These are phyloP conservation scores for Calophaca sinica DNA, from an alignment of 306 rosid species.

Conservation along the genomic window DNA sequence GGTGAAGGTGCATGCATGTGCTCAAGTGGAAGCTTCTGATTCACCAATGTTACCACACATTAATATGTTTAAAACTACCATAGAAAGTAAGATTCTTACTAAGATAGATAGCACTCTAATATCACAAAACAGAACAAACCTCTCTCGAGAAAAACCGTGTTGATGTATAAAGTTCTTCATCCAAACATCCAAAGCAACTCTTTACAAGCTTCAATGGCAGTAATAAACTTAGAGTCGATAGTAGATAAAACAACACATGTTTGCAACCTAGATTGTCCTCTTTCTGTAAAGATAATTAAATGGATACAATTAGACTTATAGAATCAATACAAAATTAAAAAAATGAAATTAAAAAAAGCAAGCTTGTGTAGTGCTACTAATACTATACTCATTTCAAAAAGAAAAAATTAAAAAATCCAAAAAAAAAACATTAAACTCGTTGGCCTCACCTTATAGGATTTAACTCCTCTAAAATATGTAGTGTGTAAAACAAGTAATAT, in stretches of 20 bases:
- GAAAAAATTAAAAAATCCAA: not conserved
- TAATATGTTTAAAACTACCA: not conserved
- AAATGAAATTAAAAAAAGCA: no score
- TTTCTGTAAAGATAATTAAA: not conserved
- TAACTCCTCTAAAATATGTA: no score
- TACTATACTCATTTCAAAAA: not conserved
- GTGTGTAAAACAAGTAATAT: no score
- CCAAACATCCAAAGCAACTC: not conserved
- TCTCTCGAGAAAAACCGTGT: not conserved
- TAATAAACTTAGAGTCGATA: not conserved
- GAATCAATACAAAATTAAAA: no score
- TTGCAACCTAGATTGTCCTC: not conserved
- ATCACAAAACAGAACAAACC: not conserved
- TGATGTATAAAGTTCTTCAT: not conserved
- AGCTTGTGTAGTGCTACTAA: not conserved
- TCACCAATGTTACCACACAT: not conserved
- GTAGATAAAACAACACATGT: not conserved
- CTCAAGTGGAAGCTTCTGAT: no score
- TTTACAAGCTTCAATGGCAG: not conserved
- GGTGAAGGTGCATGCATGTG: no score
- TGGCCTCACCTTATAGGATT: not conserved
- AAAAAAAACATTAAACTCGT: conserved; percentile 13
- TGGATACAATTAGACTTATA: no score
- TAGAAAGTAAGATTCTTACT: not conserved
- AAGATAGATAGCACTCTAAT: not conserved